phyloP scores from a whole-genome alignment of 768 basidiomycete species.

The Mrakia hoshinonis region DNA sequence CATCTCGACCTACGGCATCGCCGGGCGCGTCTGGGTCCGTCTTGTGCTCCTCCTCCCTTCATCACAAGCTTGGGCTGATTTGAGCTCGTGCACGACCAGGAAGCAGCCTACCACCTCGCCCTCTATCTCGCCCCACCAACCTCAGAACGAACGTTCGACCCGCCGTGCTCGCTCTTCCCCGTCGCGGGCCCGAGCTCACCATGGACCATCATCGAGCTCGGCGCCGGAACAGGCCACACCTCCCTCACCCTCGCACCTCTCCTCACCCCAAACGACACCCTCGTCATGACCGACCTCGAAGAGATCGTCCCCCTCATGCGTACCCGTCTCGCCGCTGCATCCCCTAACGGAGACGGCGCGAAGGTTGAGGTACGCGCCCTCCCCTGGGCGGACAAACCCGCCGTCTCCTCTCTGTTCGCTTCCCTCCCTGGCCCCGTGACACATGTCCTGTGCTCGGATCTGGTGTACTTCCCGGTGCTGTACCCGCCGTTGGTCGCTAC shows the following conservation, averaged over 20 bases:
- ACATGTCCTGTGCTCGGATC: slow-evolving; percentile 7
- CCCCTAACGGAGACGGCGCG: not conserved
- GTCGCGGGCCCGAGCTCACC: not conserved
- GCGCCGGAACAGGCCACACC: slow-evolving; percentile 6
- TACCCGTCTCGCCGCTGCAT: not conserved
- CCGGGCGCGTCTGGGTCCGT: slow-evolving; percentile 5
- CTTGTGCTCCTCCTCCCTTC: not conserved
- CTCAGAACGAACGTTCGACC: not conserved
- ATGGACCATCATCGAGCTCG: slow-evolving; percentile 16
- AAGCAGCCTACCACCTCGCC: slow-evolving; percentile 4
- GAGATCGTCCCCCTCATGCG: slow-evolving; percentile 17
- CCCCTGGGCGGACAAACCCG: not conserved
- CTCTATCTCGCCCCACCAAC: slow-evolving; percentile 11
- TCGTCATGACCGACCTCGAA: slow-evolving; percentile 18
- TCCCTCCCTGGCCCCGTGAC: not conserved
- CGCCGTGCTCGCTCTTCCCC: slow-evolving; percentile 11
- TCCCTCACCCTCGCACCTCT: not conserved
- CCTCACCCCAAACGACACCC: not conserved
- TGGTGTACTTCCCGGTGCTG: slow-evolving; percentile 20
- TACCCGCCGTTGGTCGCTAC: slow-evolving; percentile 16
- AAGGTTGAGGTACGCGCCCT: slow-evolving; percentile 6
- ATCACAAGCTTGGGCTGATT: not conserved
- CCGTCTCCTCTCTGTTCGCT: not conserved
- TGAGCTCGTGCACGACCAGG: not conserved
- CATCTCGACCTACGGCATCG: slow-evolving; percentile 1